Evolutionary conservation across 192 early-diverging fungal species (phyloP).

Genomic region (Kickxella alabastrina): DNA sequence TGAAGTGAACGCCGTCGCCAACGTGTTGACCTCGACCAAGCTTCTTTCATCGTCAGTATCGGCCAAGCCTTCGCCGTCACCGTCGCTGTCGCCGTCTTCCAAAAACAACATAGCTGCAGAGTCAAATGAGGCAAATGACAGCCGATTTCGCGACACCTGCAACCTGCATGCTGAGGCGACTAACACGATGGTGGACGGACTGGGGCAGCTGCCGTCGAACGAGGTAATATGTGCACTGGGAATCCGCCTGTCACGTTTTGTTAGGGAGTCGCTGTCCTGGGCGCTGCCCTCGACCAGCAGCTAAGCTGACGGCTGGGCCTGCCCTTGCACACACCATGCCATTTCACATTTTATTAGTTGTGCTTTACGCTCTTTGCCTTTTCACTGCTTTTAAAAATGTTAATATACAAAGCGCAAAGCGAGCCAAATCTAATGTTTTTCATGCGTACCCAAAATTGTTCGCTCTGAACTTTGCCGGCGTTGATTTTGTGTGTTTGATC

Average conservation of each 20-base stretch:
- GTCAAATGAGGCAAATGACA: not conserved
- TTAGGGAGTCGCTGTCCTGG: constrained; percentile 49
- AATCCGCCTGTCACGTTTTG: constrained; percentile 48
- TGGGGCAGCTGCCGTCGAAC: constrained; percentile 45
- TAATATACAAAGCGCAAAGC: too few species aligned
- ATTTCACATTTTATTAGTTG: not conserved
- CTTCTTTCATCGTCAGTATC: constrained; percentile 28
- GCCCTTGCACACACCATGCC: too few species aligned
- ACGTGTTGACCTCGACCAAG: constrained; percentile 43
- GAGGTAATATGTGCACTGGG: constrained; percentile 49
- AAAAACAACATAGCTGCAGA: not conserved
- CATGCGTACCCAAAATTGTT: too few species aligned
- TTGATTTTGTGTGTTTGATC: too few species aligned
- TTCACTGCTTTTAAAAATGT: too few species aligned
- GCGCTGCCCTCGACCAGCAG: constrained; percentile 44
- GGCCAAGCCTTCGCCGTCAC: constrained; percentile 18
- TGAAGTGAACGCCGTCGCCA: constrained; percentile 49
- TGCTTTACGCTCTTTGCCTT: too few species aligned
- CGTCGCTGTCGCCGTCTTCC: not conserved
- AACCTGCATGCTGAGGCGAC: constrained; percentile 9
- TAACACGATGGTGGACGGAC: constrained; percentile 33
- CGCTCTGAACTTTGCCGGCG: too few species aligned
- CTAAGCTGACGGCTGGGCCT: too few species aligned
- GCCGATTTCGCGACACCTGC: constrained; percentile 25
- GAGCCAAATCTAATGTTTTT: too few species aligned